Evolutionary conservation across 805 yeast species (phyloP), one percentile per base, ranked within the genome.

Genomic region (Zygosaccharomyces siamensis): DNA sequence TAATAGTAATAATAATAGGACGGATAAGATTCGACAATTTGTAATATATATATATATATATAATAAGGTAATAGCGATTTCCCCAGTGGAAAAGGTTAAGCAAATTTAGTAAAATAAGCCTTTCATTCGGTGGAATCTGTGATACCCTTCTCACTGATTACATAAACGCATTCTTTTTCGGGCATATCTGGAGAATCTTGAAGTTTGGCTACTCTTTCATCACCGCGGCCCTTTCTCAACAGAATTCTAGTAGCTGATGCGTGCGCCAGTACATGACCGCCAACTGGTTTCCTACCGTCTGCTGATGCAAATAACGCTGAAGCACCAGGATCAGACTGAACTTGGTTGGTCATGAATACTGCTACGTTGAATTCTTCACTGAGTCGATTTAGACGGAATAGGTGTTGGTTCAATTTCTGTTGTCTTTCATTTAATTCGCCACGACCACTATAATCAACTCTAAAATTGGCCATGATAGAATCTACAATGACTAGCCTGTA

Each of bases 151-250:
- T 78, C 87, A 28, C 80, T 78, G 44, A 85, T 81, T 21, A 83
- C 76, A 60, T 85, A 86, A 12, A 84, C 84, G 56, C 89, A 84
- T 59, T 86, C 92, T 49, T 79, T 77, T 59, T 86, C 93, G 2
- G 89, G 89, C 76, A 86, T 80, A 58, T 87, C 89, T 3, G 92
- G 92, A 48, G 88, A 81, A 59, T 85, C 92, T 64, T 83, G 84
- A 46, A 85, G 74, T 64, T 84, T 86, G 39, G 89, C 89, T 27
- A 85, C 87, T 67, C 90, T 75, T 56, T 85, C 89, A 51, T 85
- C 90, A 5, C 83, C 90, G 57, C 89, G 75, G 24, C 90, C 92
- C 62, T 85, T 85, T 57, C 87, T 77, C 54, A 85, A 73, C 18
- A 84, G 70, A 32, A 86, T 77, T 66, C 93, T 73, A 0, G 93